Percentiles rank a stretch among this genome's conserved stretches.
Conservation (phyloP, 805 yeast genomes). For the Saturnispora quitensis region DNA sequence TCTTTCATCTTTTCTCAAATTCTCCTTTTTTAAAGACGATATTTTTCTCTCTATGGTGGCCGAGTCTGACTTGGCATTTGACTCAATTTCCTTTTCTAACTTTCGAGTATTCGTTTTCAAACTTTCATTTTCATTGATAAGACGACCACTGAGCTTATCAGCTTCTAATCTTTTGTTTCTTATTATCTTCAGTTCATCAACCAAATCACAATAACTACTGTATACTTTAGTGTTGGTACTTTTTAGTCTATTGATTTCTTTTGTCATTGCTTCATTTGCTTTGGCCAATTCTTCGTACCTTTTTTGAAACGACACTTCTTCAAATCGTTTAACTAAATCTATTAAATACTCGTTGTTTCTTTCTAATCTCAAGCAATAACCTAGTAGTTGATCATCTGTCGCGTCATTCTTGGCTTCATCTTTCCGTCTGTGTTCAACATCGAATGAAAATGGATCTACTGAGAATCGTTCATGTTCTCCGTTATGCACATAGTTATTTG, state of each 20-base stretch:
- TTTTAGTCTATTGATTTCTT: conserved; percentile 17
- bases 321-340: conserved; percentile 14
- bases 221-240: conserved; percentile 19
- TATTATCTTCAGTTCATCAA: conserved; percentile 10
- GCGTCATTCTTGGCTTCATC: background rate
- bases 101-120: background rate
- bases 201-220: conserved; percentile 20
- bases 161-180: background rate
- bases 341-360: conserved; percentile 12
- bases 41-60: background rate
- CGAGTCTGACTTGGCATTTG: too few species aligned
- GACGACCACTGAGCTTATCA: background rate
- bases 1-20: background rate
- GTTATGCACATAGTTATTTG: background rate
- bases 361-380: conserved; percentile 14
- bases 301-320: conserved; percentile 16
- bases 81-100: background rate
- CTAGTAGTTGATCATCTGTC: conserved; percentile 7
- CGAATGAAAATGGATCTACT: background rate
- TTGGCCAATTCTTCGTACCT: conserved; percentile 8
- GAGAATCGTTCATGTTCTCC: background rate
- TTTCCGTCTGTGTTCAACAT: conserved; percentile 1
- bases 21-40: background rate
- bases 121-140: background rate
- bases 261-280: conserved; percentile 2